phyloP scores from a whole-genome alignment of 192 early-diverging fungal species.

The Mortierella hygrophila region DNA sequence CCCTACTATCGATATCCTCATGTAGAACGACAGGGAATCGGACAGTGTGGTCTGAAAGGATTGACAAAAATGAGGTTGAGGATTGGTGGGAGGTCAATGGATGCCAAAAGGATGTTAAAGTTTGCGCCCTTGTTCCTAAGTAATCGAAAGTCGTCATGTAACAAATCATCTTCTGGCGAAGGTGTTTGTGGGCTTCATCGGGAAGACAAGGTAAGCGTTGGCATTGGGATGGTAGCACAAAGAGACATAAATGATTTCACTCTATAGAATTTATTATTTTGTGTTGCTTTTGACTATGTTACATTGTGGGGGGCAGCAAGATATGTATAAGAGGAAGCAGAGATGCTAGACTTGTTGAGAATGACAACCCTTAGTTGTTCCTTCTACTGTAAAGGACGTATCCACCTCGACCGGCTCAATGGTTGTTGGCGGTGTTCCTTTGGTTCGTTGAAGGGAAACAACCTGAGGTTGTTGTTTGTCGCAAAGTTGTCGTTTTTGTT shows the following conservation, averaged over 20 bases:
- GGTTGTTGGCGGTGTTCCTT: constrained; percentile 8
- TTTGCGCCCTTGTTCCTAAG: too few relatives aligned
- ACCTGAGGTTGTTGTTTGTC: neutral
- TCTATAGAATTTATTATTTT: constrained; percentile 15
- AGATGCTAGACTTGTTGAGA: neutral
- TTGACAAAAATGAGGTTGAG: too few relatives aligned
- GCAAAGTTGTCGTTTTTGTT: neutral
- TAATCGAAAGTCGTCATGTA: too few relatives aligned
- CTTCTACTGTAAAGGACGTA: neutral
- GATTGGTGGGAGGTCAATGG: too few relatives aligned
- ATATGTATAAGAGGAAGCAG: constrained; percentile 13
- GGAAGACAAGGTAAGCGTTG: too few relatives aligned
- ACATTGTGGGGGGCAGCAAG: neutral
- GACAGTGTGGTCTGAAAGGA: too few relatives aligned
- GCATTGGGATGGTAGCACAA: too few relatives aligned
- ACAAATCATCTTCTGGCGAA: too few relatives aligned
- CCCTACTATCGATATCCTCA: too few relatives aligned
- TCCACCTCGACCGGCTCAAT: constrained; percentile 31
- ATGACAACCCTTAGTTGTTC: neutral
- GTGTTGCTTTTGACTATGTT: constrained; percentile 21
- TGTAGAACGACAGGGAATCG: too few relatives aligned
- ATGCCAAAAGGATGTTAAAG: too few relatives aligned
- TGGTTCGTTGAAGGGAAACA: neutral
- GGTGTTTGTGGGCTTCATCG: too few relatives aligned
- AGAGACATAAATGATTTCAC: neutral